Evolutionary conservation across 768 basidiomycete species (phyloP).

Genomic region (Leccinum arenicola): DNA sequence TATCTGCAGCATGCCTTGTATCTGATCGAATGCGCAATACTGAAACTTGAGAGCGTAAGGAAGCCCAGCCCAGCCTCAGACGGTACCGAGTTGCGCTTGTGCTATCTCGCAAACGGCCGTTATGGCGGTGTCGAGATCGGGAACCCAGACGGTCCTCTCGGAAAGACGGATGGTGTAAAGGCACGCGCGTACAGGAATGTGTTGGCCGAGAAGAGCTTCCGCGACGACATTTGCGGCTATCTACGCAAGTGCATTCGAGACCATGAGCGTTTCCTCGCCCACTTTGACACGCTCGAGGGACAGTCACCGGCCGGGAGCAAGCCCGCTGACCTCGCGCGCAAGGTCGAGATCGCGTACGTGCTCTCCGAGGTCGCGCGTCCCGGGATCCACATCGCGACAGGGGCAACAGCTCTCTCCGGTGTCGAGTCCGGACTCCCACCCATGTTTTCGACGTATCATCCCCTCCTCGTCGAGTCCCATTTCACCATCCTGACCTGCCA

Average conservation of each 20-base stretch:
- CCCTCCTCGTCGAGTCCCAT: slow-evolving; percentile 83
- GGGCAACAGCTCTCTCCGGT: slow-evolving; percentile 37
- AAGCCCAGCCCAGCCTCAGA: slow-evolving; percentile 54
- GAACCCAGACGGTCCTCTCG: slow-evolving; percentile 75
- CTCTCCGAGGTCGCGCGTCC: slow-evolving; percentile 68
- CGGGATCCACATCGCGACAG: slow-evolving; percentile 43
- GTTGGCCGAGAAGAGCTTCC: slow-evolving; percentile 53
- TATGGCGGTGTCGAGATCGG: slow-evolving; percentile 88
- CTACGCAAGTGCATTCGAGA: slow-evolving; percentile 79
- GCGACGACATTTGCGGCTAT: slow-evolving; percentile 56
- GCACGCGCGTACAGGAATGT: slow-evolving; percentile 58
- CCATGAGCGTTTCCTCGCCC: slow-evolving; percentile 78
- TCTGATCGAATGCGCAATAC: slow-evolving; percentile 69
- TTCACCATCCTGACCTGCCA: slow-evolving; percentile 75
- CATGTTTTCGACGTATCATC: slow-evolving; percentile 88
- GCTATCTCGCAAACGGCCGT: slow-evolving; percentile 68
- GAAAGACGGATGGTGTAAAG: slow-evolving; percentile 56
- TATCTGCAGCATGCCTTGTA: slow-evolving; percentile 77
- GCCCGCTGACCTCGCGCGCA: slow-evolving; percentile 43
- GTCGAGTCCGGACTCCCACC: slow-evolving; percentile 38
- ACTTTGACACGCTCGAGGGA: slow-evolving; percentile 75
- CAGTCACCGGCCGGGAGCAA: slow-evolving; percentile 13
- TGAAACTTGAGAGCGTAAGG: slow-evolving; percentile 66
- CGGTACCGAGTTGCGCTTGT: slow-evolving; percentile 74
- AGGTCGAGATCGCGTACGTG: slow-evolving; percentile 64